Evolutionary conservation across 2,329 filamentous ascomycete genomes (phyloP).

Genomic region (Pyricularia pennisetigena): DNA sequence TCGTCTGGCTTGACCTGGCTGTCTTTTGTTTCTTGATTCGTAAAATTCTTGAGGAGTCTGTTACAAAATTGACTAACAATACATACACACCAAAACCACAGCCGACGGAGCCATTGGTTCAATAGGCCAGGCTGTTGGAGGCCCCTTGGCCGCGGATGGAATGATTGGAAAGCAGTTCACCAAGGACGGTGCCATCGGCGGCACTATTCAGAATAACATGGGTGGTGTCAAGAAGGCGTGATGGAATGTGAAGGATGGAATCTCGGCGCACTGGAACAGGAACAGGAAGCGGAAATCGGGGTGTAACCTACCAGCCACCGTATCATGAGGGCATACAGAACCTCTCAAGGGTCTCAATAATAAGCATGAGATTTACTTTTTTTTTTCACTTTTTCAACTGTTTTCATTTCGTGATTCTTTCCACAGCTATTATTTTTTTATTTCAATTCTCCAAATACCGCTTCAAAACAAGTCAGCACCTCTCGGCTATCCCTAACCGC

Average conservation of each 20-base stretch:
- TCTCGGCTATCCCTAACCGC: too few species aligned
- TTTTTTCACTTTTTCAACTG: neutral
- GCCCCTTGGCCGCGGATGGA: conserved; percentile 38
- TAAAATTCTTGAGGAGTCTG: too few species aligned
- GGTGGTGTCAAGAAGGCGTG: conserved; percentile 19
- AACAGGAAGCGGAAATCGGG: neutral
- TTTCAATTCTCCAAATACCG: neutral
- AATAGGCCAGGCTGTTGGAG: conserved; percentile 38
- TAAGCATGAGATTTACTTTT: too few species aligned
- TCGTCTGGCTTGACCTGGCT: too few species aligned
- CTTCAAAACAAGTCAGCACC: neutral
- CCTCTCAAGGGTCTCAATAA: neutral
- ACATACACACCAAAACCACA: neutral
- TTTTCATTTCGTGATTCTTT: neutral
- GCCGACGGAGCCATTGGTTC: conserved; percentile 14
- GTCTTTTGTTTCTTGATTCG: neutral
- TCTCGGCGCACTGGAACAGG: neutral
- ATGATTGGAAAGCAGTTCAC: conserved; percentile 46
- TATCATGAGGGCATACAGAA: neutral
- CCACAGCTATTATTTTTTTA: neutral
- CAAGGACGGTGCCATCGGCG: conserved; percentile 39
- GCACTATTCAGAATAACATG: conserved; percentile 35
- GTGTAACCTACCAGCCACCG: neutral
- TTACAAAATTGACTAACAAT: neutral
- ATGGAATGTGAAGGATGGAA: neutral